Conservation (phyloP, 225 moss, liverwort and hornwort genomes). For the Asterella californica region DNA sequence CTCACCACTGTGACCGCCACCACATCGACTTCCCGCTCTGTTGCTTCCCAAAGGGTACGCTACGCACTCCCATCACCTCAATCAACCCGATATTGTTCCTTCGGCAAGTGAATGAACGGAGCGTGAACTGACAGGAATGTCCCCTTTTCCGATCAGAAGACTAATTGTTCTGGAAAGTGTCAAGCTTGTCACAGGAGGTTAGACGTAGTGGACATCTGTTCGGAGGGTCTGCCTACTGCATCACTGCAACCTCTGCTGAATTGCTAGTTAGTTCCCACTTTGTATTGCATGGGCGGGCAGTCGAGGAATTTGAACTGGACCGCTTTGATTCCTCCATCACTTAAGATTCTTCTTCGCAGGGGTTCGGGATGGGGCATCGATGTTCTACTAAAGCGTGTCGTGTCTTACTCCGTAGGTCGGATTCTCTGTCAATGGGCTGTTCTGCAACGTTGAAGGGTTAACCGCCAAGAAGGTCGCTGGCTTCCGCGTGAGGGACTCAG, state of each 20-base stretch:
- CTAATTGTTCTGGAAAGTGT: neutral
- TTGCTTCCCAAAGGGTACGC: slow-evolving; percentile 31
- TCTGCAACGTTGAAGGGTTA: slow-evolving; percentile 35
- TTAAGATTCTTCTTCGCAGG: neutral
- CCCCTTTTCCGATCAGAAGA: neutral
- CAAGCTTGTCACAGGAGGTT: neutral
- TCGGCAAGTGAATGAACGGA: neutral
- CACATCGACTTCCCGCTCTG: slow-evolving; percentile 24
- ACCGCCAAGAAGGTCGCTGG: slow-evolving; percentile 24
- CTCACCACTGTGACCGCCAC: slow-evolving; percentile 30
- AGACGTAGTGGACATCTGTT: neutral
- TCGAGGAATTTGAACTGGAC: too few species aligned
- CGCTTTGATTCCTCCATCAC: too few species aligned
- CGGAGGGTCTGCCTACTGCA: too few species aligned
- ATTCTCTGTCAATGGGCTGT: slow-evolving; percentile 33
- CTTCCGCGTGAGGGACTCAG: slow-evolving; percentile 18
- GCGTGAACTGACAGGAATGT: too few species aligned
- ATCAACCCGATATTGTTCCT: neutral
- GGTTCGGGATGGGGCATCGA: neutral
- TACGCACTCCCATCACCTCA: neutral
- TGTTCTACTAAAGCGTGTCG: too few species aligned
- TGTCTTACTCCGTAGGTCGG: slow-evolving; percentile 26
- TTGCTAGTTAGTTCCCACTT: too few species aligned
- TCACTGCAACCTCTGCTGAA: too few species aligned
- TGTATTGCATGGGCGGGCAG: too few species aligned